phyloP scores from a whole-genome alignment of 805 yeast species.

The Yarrowia hollandica region DNA sequence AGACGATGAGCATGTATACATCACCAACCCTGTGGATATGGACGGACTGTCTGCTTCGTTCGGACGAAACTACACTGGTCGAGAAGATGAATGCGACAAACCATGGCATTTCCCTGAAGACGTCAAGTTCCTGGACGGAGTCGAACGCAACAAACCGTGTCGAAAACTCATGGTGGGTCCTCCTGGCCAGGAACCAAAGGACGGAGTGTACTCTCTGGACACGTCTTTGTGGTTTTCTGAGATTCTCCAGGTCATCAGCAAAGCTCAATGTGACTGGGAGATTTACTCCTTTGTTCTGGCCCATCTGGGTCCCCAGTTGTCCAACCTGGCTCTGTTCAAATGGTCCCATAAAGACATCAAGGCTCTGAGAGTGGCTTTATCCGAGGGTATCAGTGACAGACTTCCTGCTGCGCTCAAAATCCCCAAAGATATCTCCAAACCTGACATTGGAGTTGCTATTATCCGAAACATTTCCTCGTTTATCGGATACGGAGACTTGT shows the following conservation, averaged over 20 bases:
- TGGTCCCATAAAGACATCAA: slow-evolving; percentile 46
- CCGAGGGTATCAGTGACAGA: slow-evolving; percentile 53
- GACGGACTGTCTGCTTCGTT: slow-evolving; percentile 65
- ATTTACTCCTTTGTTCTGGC: slow-evolving; percentile 64
- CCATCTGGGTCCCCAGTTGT: slow-evolving; percentile 69
- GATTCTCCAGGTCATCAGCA: slow-evolving; percentile 48
- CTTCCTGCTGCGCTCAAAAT: slow-evolving; percentile 39
- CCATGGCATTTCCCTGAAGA: slow-evolving; percentile 65
- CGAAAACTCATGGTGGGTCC: slow-evolving; percentile 33
- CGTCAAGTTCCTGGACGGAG: slow-evolving; percentile 50
- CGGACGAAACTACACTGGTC: slow-evolving; percentile 48
- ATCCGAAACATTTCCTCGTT: slow-evolving; percentile 63
- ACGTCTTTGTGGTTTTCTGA: slow-evolving; percentile 54
- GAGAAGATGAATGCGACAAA: slow-evolving; percentile 29
- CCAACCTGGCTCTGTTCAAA: slow-evolving; percentile 56
- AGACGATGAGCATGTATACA: slow-evolving; percentile 47
- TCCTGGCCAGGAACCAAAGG: neutral
- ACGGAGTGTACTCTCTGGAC: slow-evolving; percentile 42
- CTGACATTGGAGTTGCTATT: slow-evolving; percentile 65
- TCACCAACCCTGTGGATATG: slow-evolving; percentile 59
- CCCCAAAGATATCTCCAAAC: slow-evolving; percentile 49
- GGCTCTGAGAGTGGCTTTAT: slow-evolving; percentile 49
- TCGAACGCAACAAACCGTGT: slow-evolving; percentile 47
- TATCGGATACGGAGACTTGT: slow-evolving; percentile 48
- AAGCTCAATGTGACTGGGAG: slow-evolving; percentile 56